Base-by-base conservation (phyloP, 2,329 filamentous ascomycete species). In the Zymoseptoria passerinii region DNA sequence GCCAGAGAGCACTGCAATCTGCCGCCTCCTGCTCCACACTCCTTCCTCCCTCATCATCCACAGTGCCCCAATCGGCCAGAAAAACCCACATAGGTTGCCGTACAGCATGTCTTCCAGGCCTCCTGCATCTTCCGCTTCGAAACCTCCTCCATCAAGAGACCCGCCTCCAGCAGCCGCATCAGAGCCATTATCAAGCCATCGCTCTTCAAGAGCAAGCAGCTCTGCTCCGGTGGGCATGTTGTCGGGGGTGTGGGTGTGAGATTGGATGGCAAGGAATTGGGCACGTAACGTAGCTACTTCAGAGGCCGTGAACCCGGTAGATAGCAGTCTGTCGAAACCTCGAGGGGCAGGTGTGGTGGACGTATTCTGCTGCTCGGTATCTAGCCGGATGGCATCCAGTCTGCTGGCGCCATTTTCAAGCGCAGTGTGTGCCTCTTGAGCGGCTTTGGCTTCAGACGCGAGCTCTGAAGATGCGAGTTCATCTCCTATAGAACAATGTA, bases 61-160 rank as follows among this genome's bases (percentile, higher is more conserved):
- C 87, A 85, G 58, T 92, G 89, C 91, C 0, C 90, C 92, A 8
- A 97, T 74, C 3, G 94, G 94, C 84, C 92, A 97, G 72, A 99
- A 88, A 78, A 97, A 99, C 0, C 94, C 94, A 68, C 94, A 89
- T 59, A 95, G 77, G 73, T 94, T 90, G 4, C 92, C 94, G 75
- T 87, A 89, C 59, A 97, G 80, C 77, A 96, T 83, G 68, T 95
- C 87, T 69, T 97, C 92, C 50, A 96, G 77, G 9, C 88, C 81
- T 0, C 83, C 85, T 0, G 81, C 83, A 52, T 80, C 78, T 51
- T 80, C 75, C 57, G 82, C 78, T 27, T 78, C 80, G 44, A 80
- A 79, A 3, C 79, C 77, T 20, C 72, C 72, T 51, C 73, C 70
- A 4, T 73, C 72, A 27, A 68, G 70, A 9, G 68, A 70, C n/a